These are phyloP conservation scores for Crithidia mellificae DNA, from an alignment of 208 protist species.

Conservation along the genomic window DNA sequence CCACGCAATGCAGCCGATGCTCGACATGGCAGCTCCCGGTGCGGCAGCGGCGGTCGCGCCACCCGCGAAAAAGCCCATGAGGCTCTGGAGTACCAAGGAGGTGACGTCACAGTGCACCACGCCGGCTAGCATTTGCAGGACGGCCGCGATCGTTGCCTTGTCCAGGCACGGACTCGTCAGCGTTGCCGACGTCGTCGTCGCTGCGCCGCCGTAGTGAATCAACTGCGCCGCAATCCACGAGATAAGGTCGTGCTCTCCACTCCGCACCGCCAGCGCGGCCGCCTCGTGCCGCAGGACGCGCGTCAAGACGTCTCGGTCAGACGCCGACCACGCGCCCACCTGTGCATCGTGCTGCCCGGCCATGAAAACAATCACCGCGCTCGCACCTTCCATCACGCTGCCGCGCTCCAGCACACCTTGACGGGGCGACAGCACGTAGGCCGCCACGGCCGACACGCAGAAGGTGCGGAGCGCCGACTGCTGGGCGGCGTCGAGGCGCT, in stretches of 20 bases:
- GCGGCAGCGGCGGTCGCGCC: neutral
- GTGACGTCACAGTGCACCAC: slow-evolving; percentile 16
- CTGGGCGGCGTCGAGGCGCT: neutral
- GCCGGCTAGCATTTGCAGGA: slow-evolving; percentile 19
- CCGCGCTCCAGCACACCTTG: slow-evolving; percentile 34
- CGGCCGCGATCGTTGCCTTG: slow-evolving; percentile 1
- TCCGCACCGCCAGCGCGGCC: slow-evolving; percentile 12
- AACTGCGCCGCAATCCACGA: slow-evolving; percentile 33
- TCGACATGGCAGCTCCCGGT: neutral
- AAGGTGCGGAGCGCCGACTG: slow-evolving; percentile 22
- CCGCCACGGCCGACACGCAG: slow-evolving; percentile 20
- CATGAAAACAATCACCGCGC: slow-evolving; percentile 27
- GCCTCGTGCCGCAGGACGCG: slow-evolving; percentile 15
- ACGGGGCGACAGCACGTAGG: slow-evolving; percentile 18
- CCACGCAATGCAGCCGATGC: slow-evolving; percentile 40
- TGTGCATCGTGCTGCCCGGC: slow-evolving; percentile 11
- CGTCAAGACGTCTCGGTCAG: slow-evolving; percentile 8
- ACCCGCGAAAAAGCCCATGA: slow-evolving; percentile 21
- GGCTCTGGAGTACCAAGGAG: slow-evolving; percentile 5
- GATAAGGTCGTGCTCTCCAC: slow-evolving; percentile 33
- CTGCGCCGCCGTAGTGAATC: slow-evolving; percentile 16
- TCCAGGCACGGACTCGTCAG: no score
- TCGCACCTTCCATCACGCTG: slow-evolving; percentile 32
- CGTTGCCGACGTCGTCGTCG: no score
- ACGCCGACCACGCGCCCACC: slow-evolving; percentile 18